Percentiles rank a stretch among this genome's conserved stretches.
Evolutionary conservation across 2,329 filamentous ascomycete species (phyloP).

Genomic region (Xylariaceae sp.): DNA sequence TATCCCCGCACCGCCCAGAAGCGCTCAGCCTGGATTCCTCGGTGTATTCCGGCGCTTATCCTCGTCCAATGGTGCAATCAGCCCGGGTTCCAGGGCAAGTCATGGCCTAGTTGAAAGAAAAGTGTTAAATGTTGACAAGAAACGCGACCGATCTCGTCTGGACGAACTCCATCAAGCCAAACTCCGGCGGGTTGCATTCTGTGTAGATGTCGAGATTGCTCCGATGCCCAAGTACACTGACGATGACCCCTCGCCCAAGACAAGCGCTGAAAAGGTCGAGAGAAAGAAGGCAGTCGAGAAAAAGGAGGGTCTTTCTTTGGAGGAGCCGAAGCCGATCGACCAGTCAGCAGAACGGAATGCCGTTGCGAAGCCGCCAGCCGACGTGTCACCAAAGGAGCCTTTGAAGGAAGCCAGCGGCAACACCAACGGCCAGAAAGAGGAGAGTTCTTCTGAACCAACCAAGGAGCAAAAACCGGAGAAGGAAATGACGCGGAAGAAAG

Average conservation of each 20-base stretch:
- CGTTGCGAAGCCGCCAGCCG: slow-evolving; percentile 42
- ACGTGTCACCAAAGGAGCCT: slow-evolving; percentile 39
- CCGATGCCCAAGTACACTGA: slow-evolving; percentile 78
- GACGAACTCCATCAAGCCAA: slow-evolving; percentile 77
- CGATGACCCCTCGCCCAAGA: slow-evolving; percentile 49
- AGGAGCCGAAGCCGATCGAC: slow-evolving; percentile 60
- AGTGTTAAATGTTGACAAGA: slow-evolving; percentile 80
- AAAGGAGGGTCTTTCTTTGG: slow-evolving; percentile 71
- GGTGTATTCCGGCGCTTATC: slow-evolving; percentile 81
- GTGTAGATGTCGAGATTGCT: slow-evolving; percentile 95
- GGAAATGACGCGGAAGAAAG: slow-evolving; percentile 70
- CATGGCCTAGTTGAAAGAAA: slow-evolving; percentile 76
- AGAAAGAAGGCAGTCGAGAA: slow-evolving; percentile 66
- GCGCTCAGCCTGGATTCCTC: slow-evolving; percentile 68
- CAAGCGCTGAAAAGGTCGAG: slow-evolving; percentile 51
- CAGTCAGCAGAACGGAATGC: slow-evolving; percentile 54
- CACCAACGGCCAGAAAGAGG: slow-evolving; percentile 28
- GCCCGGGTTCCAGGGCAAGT: slow-evolving; percentile 47
- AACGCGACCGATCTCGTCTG: slow-evolving; percentile 76
- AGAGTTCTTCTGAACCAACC: slow-evolving; percentile 26
- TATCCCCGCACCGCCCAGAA: slow-evolving; percentile 71
- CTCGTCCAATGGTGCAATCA: slow-evolving; percentile 55
- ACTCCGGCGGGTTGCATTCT: slow-evolving; percentile 86
- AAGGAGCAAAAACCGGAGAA: slow-evolving; percentile 34
- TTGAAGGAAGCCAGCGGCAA: slow-evolving; percentile 35